A percentile compares a stretch with the other conserved stretches of the same genome.
Evolutionary conservation across 352 stramenopile species (phyloP).

Genomic region (Phytophthora ramorum): DNA sequence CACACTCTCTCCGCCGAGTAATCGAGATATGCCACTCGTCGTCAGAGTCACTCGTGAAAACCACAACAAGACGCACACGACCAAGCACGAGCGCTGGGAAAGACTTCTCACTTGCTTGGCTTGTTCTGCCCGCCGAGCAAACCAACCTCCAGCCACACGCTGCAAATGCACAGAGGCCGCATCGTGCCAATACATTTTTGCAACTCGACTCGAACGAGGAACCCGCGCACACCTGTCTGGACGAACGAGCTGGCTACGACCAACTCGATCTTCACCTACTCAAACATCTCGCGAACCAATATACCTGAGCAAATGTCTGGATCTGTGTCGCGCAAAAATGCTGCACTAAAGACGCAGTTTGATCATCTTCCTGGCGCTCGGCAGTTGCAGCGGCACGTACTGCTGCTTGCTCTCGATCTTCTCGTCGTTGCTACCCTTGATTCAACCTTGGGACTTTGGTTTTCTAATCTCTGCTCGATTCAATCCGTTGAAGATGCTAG

Average conservation of each 20-base stretch:
- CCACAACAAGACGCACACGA: constrained; percentile 74
- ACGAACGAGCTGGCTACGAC: too few species aligned
- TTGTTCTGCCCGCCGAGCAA: constrained; percentile 48
- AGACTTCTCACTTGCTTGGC: constrained; percentile 22
- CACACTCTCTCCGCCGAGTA: constrained; percentile 68
- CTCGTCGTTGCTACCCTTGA: constrained; percentile 32
- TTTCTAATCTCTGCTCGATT: constrained; percentile 3
- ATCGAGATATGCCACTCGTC: constrained; percentile 54
- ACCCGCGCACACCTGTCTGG: constrained; percentile 71
- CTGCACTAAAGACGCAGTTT: constrained; percentile 46
- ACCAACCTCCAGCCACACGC: constrained; percentile 54
- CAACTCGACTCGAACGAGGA: constrained; percentile 66
- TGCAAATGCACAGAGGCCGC: constrained; percentile 67
- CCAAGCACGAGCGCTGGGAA: constrained; percentile 69
- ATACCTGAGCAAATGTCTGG: too few species aligned
- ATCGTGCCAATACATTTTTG: constrained; percentile 70
- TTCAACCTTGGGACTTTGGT: constrained; percentile 25
- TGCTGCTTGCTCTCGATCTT: constrained; percentile 32
- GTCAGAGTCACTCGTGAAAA: constrained; percentile 66
- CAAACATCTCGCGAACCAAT: constrained; percentile 37
- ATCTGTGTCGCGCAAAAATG: constrained; percentile 82
- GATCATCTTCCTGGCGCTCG: constrained; percentile 21
- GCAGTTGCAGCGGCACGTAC: constrained; percentile 7
- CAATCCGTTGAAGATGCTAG: constrained; percentile 34
- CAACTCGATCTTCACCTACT: constrained; percentile 65